A percentile compares a stretch with the other conserved stretches of the same genome.
Evolutionary conservation across 1,284 basidiomycete genomes (phyloP).

Genomic region (Marasmius oreades): DNA sequence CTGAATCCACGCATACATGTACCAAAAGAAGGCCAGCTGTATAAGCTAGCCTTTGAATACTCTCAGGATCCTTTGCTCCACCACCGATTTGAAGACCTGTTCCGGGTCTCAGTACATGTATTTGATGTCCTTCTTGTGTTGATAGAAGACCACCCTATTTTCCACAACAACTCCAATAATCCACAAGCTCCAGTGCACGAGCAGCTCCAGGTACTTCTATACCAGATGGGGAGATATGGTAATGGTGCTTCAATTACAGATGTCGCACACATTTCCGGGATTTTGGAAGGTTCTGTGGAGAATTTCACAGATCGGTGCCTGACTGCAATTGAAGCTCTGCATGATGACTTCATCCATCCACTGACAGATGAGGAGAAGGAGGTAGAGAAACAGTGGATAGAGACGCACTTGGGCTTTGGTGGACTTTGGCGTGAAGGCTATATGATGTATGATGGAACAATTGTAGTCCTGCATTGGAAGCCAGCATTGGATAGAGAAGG

Average conservation of each 20-base stretch:
- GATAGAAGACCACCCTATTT: slow-evolving; percentile 30
- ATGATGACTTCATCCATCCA: slow-evolving; percentile 12
- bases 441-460: too few relatives aligned
- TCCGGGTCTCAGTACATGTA: slow-evolving; percentile 15
- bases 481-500: too few relatives aligned
- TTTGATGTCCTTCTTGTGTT: slow-evolving; percentile 21
- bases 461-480: too few relatives aligned
- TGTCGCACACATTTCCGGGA: slow-evolving; percentile 27
- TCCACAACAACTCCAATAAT: slow-evolving; percentile 25
- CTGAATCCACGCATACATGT: background rate
- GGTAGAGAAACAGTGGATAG: too few relatives aligned
- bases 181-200: slow-evolving; percentile 28
- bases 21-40: background rate
- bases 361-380: slow-evolving; percentile 30
- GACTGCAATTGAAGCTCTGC: slow-evolving; percentile 27
- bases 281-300: slow-evolving; percentile 28
- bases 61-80: background rate
- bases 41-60: background rate
- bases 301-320: slow-evolving; percentile 27
- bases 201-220: slow-evolving; percentile 34
- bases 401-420: too few relatives aligned
- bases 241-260: slow-evolving; percentile 30
- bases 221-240: slow-evolving; percentile 30
- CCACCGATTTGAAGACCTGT: background rate
- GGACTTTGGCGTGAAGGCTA: too few relatives aligned